Evolutionary conservation across 2,329 filamentous ascomycete species (phyloP).

Genomic region (Cercospora janseana): DNA sequence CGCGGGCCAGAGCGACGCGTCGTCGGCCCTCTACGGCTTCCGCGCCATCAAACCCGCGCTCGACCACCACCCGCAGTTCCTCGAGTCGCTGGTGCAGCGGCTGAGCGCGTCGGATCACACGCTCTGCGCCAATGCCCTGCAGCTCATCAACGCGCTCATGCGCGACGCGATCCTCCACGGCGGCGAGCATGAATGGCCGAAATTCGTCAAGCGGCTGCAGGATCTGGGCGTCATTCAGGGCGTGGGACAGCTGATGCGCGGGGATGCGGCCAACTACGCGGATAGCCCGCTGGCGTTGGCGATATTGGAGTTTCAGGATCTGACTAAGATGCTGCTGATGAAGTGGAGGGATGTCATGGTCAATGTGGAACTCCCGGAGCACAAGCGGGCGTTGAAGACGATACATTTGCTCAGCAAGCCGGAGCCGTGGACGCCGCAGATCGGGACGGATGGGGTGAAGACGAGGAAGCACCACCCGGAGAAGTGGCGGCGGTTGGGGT

Average conservation of each 20-base stretch:
- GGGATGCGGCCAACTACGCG: slow-evolving; percentile 84
- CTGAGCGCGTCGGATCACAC: slow-evolving; percentile 93
- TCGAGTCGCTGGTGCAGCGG: slow-evolving; percentile 88
- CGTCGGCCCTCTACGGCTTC: slow-evolving; percentile 76
- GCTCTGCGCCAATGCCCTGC: slow-evolving; percentile 89
- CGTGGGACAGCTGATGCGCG: slow-evolving; percentile 89
- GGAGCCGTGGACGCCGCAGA: slow-evolving; percentile 57
- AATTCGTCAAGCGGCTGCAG: slow-evolving; percentile 89
- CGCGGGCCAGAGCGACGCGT: slow-evolving; percentile 48
- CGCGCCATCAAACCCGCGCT: slow-evolving; percentile 88
- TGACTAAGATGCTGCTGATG: slow-evolving; percentile 51
- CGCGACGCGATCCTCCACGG: slow-evolving; percentile 83
- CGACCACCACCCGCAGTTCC: slow-evolving; percentile 86
- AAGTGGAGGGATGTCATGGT: slow-evolving; percentile 86
- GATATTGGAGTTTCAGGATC: slow-evolving; percentile 84
- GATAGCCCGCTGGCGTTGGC: slow-evolving; percentile 85
- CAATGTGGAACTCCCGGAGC: slow-evolving; percentile 82
- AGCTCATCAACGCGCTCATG: slow-evolving; percentile 93
- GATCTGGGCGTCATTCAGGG: slow-evolving; percentile 90
- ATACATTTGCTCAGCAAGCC: slow-evolving; percentile 63
- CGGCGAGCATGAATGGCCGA: slow-evolving; percentile 81
- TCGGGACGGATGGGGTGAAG: slow-evolving; percentile 31
- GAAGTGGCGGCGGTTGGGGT: slow-evolving; percentile 90
- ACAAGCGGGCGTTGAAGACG: slow-evolving; percentile 80
- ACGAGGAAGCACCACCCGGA: slow-evolving; percentile 72